Evolutionary conservation across 208 protist genomes (phyloP).

Genomic region (Leishmania martiniquensis): DNA sequence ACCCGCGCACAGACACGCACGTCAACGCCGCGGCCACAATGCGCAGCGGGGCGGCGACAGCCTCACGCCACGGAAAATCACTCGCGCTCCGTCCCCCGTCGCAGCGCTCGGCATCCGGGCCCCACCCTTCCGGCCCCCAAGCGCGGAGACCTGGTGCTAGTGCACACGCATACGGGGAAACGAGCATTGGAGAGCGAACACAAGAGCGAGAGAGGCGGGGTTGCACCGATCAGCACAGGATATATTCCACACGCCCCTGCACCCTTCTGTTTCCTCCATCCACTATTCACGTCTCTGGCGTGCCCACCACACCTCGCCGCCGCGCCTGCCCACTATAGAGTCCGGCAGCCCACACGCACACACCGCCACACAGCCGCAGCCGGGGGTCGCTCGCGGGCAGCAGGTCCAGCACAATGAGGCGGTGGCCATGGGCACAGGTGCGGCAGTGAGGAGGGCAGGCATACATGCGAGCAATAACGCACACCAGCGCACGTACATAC

Average conservation of each 20-base stretch:
- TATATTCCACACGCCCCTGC: too few relatives aligned
- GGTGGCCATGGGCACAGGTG: neutral
- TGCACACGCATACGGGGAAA: too few relatives aligned
- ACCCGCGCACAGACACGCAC: neutral
- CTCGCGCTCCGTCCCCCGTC: neutral
- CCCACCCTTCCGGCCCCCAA: neutral
- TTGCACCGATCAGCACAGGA: too few relatives aligned
- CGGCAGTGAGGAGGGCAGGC: neutral
- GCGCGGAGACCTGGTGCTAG: neutral
- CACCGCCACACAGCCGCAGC: neutral
- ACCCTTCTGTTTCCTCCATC: too few relatives aligned
- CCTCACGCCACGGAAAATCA: slow-evolving; percentile 2
- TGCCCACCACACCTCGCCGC: too few relatives aligned
- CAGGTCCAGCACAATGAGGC: neutral
- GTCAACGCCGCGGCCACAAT: neutral
- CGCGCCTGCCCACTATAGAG: neutral
- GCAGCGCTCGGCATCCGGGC: neutral
- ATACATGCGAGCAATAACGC: neutral
- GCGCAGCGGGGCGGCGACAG: neutral
- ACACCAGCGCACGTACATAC: neutral
- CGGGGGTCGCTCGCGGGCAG: too few relatives aligned
- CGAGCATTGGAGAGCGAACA: too few relatives aligned
- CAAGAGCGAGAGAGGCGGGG: too few relatives aligned
- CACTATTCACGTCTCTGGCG: too few relatives aligned
- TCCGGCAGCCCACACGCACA: neutral